Evolutionary conservation across 768 basidiomycete genomes (phyloP), one percentile per base, ranked within the genome.

Genomic region (Candolleomyces aberdarensis): DNA sequence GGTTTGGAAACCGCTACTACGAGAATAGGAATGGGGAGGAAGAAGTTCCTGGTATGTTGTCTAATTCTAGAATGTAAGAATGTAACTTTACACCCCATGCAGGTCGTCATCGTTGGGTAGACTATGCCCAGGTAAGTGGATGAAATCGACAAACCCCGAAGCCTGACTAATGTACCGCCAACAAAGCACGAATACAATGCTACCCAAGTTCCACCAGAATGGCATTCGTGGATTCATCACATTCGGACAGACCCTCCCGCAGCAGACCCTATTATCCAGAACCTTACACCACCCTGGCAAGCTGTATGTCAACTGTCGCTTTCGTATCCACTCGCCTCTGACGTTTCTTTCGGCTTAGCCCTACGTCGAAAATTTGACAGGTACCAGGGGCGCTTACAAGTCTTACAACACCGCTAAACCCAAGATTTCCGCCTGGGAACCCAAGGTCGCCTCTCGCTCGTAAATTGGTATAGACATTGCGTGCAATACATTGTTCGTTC

Each of bases 31-130:
- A 96, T 69, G 81, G 84, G 31, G 83, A 88, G 64, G 91, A 96
- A 67, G 95, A 98, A 72, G 74, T 96, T 50, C 95, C 95, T 58
- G 94, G 94, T 92, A 63, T 43, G 84, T 75, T 11, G 11, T 20
- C 17, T 17, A 47, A 41, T 26, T 54, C 14, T 20, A 55, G 15
- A 43, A n/a, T 49, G 3, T 3, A 26, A 19, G 10, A 9, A 48
- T 59, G 43, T 19, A 57, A 40, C 55, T 46, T 40, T 60, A 61
- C 58, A 20, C 55, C 39, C 43, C 54, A 63, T 52, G 14, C 32
- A 92, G 95, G 96, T 68, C 92, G 96, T 66, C 94, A 97, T 71
- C 85, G 96, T 74, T 98, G 96, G 96, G 87, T 98, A 47, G 96
- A 98, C 77, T 94, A 83, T 69, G 83, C 89, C 17, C 94, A 97